Evolutionary conservation across 805 yeast genomes (phyloP).

Genomic region (Torulaspora quercuum): DNA sequence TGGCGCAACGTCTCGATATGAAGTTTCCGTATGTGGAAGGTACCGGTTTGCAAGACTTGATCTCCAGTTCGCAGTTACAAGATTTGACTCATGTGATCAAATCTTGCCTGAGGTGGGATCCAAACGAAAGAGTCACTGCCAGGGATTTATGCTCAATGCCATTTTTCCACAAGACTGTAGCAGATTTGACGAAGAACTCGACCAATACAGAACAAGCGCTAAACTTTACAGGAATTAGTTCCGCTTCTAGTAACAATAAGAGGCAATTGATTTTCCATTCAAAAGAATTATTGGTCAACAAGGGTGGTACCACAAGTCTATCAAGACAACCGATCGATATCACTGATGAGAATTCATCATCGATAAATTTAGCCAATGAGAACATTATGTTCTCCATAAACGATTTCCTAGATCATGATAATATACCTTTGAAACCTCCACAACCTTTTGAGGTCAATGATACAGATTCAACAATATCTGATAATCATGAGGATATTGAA

Average conservation of each 20-base stretch:
- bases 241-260: slow-evolving; percentile 13
- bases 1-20: slow-evolving; percentile 55
- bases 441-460: slow-evolving; percentile 12
- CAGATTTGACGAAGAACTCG: slow-evolving; percentile 5
- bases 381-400: slow-evolving; percentile 4
- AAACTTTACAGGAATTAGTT: slow-evolving; percentile 26
- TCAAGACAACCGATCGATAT: slow-evolving; percentile 2
- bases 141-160: slow-evolving; percentile 46
- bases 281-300: slow-evolving; percentile 7
- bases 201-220: slow-evolving; percentile 28
- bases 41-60: slow-evolving; percentile 42
- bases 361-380: too few species aligned
- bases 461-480: slow-evolving; percentile 19
- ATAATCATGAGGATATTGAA: slow-evolving; percentile 16
- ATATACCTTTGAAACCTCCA: slow-evolving; percentile 8
- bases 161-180: slow-evolving; percentile 51
- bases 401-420: slow-evolving; percentile 13
- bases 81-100: slow-evolving; percentile 41
- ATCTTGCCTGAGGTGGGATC: slow-evolving; percentile 70
- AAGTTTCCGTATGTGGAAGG: slow-evolving; percentile 56
- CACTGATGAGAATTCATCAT: slow-evolving; percentile 3
- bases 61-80: slow-evolving; percentile 45
- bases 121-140: slow-evolving; percentile 56
- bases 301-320: too few species aligned
- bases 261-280: slow-evolving; percentile 19